Percentiles rank a stretch among this genome's conserved stretches.
These are phyloP conservation scores for Aspergillus quadrilineatus DNA, from an alignment of 2,329 filamentous ascomycete species.

Conservation along the genomic window DNA sequence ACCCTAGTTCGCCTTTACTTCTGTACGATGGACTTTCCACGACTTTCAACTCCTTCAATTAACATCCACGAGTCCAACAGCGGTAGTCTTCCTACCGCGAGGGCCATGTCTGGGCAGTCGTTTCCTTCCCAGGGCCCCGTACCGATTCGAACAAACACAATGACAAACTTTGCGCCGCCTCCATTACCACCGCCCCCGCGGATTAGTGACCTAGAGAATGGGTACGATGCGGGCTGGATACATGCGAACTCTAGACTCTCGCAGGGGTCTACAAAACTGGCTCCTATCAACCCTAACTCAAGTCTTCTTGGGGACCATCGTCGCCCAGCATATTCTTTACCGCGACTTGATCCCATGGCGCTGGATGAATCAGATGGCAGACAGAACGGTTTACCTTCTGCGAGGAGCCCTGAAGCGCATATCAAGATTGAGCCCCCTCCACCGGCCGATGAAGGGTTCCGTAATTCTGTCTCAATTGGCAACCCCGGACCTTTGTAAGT, in stretches of 20 bases:
- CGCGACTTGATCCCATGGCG: slow-evolving; percentile 37
- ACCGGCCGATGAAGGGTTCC: slow-evolving; percentile 33
- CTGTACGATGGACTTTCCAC: slow-evolving; percentile 48
- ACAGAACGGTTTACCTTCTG: slow-evolving; percentile 26
- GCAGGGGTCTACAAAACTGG: slow-evolving; percentile 47
- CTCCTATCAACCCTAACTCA: slow-evolving; percentile 51
- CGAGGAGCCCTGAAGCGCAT: slow-evolving; percentile 35
- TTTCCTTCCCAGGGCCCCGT: slow-evolving; percentile 54
- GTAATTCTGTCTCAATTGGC: slow-evolving; percentile 32
- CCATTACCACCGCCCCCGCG: slow-evolving; percentile 65
- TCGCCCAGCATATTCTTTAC: slow-evolving; percentile 34
- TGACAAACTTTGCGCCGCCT: slow-evolving; percentile 53
- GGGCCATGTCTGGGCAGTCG: slow-evolving; percentile 43
- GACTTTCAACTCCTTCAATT: slow-evolving; percentile 43
- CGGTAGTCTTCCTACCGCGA: slow-evolving; percentile 34
- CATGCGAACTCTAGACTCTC: slow-evolving; percentile 58
- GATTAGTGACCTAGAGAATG: slow-evolving; percentile 56
- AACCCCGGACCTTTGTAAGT: slow-evolving; percentile 35
- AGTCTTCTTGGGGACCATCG: slow-evolving; percentile 50
- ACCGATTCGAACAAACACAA: slow-evolving; percentile 60
- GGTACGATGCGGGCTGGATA: slow-evolving; percentile 62
- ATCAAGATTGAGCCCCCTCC: slow-evolving; percentile 38
- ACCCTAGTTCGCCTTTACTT: slow-evolving; percentile 21
- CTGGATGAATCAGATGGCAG: slow-evolving; percentile 39
- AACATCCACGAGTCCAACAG: slow-evolving; percentile 43